Evolutionary conservation across 768 basidiomycete genomes (phyloP).

Genomic region (Leccinum aurantiacum): DNA sequence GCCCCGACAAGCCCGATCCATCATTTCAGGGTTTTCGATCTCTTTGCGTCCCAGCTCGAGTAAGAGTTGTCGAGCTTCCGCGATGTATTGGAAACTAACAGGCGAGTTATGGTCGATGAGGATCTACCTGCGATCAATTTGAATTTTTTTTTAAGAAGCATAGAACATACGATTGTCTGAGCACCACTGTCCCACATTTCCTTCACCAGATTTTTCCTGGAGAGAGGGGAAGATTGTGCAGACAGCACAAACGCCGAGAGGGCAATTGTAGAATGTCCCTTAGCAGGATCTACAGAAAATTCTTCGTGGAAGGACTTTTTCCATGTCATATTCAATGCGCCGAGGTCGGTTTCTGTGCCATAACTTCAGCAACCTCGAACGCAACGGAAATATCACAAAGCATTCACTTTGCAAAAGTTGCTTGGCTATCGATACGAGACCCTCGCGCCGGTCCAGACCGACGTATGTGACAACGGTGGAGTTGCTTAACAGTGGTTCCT

Average conservation of each 20-base stretch:
- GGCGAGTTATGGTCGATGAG: constrained; percentile 83
- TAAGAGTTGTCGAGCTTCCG: constrained; percentile 75
- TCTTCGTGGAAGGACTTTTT: constrained; percentile 55
- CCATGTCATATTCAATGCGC: constrained; percentile 49
- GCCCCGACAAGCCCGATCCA: constrained; percentile 45
- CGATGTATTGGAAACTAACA: constrained; percentile 73
- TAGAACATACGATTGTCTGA: constrained; percentile 60
- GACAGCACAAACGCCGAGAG: constrained; percentile 86
- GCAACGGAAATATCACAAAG: neutral
- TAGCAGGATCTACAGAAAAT: constrained; percentile 39
- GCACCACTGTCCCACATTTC: constrained; percentile 94
- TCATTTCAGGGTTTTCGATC: constrained; percentile 44
- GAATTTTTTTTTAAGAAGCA: neutral
- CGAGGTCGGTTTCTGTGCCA: constrained; percentile 47
- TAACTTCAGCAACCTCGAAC: constrained; percentile 14
- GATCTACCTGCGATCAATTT: constrained; percentile 46
- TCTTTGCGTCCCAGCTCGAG: constrained; percentile 63
- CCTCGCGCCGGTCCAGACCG: constrained; percentile 77
- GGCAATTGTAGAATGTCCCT: constrained; percentile 59
- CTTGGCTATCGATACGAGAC: constrained; percentile 65
- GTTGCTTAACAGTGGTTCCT: constrained; percentile 40
- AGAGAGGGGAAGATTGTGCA: constrained; percentile 59
- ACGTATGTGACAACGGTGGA: constrained; percentile 62
- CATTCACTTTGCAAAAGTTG: constrained; percentile 56
- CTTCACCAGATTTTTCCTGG: constrained; percentile 66